Evolutionary conservation across 2,329 filamentous ascomycete species (phyloP).

Genomic region (Alternaria sp.): DNA sequence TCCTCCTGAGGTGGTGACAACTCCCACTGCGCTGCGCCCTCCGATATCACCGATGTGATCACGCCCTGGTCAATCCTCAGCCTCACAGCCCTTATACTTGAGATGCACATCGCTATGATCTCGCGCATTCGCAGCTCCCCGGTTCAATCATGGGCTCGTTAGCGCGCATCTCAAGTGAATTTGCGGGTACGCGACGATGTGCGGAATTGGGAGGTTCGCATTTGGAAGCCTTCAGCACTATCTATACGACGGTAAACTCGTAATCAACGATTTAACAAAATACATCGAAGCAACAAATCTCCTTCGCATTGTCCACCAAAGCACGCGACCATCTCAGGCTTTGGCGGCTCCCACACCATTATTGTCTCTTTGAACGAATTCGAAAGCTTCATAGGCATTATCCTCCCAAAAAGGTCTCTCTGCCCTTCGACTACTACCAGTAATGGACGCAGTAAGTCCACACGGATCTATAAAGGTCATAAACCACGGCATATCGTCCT

Average conservation of each 20-base stretch:
- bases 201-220: no score
- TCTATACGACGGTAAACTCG: not conserved
- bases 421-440: slow-evolving; percentile 2
- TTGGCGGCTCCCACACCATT: not conserved
- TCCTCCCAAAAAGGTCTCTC: slow-evolving; percentile 29
- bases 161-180: no score
- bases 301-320: not conserved
- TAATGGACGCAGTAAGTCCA: slow-evolving; percentile 12
- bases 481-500: slow-evolving; percentile 27
- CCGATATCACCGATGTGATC: no score
- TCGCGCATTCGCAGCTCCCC: no score
- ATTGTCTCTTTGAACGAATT: not conserved
- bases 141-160: no score
- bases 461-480: slow-evolving; percentile 34
- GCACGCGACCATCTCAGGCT: not conserved
- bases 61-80: no score
- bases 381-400: slow-evolving; percentile 19
- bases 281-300: no score
- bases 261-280: no score
- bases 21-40: not conserved
- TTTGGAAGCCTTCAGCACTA: not conserved
- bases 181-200: no score
- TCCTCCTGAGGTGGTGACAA: not conserved
- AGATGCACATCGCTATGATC: no score
- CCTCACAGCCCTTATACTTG: no score